Percentiles rank a stretch among this genome's conserved stretches.
These are phyloP conservation scores for Skeletonema potamos DNA, from an alignment of 108 stramenopile species.

Conservation along the genomic window DNA sequence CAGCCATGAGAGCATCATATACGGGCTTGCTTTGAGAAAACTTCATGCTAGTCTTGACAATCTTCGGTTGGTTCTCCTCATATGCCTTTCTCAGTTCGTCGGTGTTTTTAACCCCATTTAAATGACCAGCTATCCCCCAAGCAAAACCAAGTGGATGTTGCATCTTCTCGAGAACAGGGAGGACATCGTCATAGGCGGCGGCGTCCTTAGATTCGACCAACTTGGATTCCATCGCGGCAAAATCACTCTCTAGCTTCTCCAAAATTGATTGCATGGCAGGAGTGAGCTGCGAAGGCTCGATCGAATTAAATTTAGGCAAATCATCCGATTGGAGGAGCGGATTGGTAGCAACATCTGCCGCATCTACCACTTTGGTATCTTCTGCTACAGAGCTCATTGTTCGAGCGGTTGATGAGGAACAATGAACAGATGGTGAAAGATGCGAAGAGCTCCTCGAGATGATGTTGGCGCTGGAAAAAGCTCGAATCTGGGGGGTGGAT, in stretches of 20 bases:
- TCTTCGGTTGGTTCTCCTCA: slow-evolving; percentile 90
- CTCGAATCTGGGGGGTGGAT: slow-evolving; percentile 9
- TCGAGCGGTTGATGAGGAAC: slow-evolving; percentile 6
- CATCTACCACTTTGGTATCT: background rate
- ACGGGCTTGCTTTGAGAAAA: slow-evolving; percentile 87
- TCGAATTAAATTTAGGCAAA: slow-evolving; percentile 84
- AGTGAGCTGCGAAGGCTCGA: slow-evolving; percentile 79
- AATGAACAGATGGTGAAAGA: slow-evolving; percentile 5
- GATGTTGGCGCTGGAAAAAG: slow-evolving; percentile 19
- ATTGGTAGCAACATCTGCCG: slow-evolving; percentile 49
- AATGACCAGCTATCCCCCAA: slow-evolving; percentile 97
- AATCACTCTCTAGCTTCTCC: slow-evolving; percentile 66
- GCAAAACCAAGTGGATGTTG: slow-evolving; percentile 78
- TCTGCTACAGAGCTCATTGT: slow-evolving; percentile 10
- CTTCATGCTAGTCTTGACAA: slow-evolving; percentile 87
- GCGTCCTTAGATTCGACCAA: slow-evolving; percentile 5
- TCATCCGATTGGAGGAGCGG: slow-evolving; percentile 80
- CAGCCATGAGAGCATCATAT: slow-evolving; percentile 83
- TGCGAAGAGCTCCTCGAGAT: background rate
- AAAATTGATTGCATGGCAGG: slow-evolving; percentile 81
- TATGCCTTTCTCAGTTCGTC: slow-evolving; percentile 93
- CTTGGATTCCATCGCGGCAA: slow-evolving; percentile 67
- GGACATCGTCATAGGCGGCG: slow-evolving; percentile 57
- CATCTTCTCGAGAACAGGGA: slow-evolving; percentile 81
- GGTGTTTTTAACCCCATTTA: slow-evolving; percentile 95